These are phyloP conservation scores for Aethionema arabicum DNA, from an alignment of 345 rosid species.

Conservation along the genomic window DNA sequence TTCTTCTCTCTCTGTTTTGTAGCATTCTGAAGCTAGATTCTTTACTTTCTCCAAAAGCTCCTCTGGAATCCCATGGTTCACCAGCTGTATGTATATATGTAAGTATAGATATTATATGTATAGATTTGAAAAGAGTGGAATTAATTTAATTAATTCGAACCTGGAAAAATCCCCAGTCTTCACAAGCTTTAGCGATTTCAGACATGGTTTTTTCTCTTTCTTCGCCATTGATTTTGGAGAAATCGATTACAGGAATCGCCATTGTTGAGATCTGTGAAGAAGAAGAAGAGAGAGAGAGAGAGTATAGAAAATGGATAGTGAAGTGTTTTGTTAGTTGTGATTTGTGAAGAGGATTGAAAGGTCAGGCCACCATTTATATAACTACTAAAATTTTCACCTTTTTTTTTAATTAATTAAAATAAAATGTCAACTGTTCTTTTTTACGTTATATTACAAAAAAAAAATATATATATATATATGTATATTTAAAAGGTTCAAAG, in stretches of 20 bases:
- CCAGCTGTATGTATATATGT: slow-evolving; percentile 43
- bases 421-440: slow-evolving; percentile 28
- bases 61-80: slow-evolving; percentile 77
- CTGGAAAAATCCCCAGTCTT: slow-evolving; percentile 97
- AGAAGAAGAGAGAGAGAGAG: slow-evolving; percentile 7
- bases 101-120: slow-evolving; percentile 8
- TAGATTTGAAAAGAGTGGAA: not conserved
- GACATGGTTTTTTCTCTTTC: slow-evolving; percentile 64
- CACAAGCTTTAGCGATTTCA: slow-evolving; percentile 69
- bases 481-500: too few species aligned
- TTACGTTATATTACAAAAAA: not conserved
- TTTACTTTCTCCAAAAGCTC: slow-evolving; percentile 75
- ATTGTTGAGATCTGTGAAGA: slow-evolving; percentile 37
- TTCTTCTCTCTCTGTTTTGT: slow-evolving; percentile 67
- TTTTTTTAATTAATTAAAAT: not conserved
- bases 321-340: slow-evolving; percentile 11
- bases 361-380: slow-evolving; percentile 27
- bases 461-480: too few species aligned
- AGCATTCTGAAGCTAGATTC: slow-evolving; percentile 56
- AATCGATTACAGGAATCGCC: slow-evolving; percentile 93
- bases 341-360: slow-evolving; percentile 30
- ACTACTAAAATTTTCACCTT: not conserved
- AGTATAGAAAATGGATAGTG: slow-evolving; percentile 21
- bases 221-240: slow-evolving; percentile 71
- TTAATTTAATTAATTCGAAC: slow-evolving; percentile 28